Conservation (phyloP, 2,329 filamentous ascomycete genomes). For the Teratosphaeria viscida region DNA sequence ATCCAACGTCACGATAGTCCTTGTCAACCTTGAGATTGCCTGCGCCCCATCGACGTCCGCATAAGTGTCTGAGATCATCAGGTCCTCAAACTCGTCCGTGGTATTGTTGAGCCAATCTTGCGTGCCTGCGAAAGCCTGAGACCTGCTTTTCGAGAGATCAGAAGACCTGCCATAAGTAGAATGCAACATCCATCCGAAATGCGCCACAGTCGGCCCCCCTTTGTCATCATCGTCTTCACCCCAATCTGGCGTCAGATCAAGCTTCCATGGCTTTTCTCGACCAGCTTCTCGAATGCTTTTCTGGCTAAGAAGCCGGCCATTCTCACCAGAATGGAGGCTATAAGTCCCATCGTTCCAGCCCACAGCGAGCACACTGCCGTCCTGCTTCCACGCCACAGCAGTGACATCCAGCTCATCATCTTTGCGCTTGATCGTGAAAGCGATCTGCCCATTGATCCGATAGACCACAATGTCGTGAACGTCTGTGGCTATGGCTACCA, state of each 20-base stretch:
- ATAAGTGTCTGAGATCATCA: neutral
- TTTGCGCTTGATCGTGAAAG: constrained; percentile 44
- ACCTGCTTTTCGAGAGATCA: constrained; percentile 7
- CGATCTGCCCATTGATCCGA: constrained; percentile 63
- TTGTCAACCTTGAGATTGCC: constrained; percentile 41
- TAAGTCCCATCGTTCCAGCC: constrained; percentile 68
- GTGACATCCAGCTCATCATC: constrained; percentile 23
- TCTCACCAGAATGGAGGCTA: constrained; percentile 29
- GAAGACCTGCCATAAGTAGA: neutral
- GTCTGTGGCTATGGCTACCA: constrained; percentile 57
- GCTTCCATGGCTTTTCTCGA: constrained; percentile 9
- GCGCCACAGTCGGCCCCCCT: constrained; percentile 1
- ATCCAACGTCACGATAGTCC: constrained; percentile 63
- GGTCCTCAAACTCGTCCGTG: neutral
- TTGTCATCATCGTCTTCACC: constrained; percentile 5
- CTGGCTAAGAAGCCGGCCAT: constrained; percentile 11
- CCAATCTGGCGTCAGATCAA: constrained; percentile 11
- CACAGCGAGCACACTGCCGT: constrained; percentile 52
- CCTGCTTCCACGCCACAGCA: constrained; percentile 36
- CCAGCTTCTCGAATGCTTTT: constrained; percentile 1
- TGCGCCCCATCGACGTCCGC: neutral
- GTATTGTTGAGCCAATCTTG: constrained; percentile 17
- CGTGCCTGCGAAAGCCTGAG: constrained; percentile 5
- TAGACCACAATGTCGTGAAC: constrained; percentile 62
- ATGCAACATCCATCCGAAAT: constrained; percentile 18